These are phyloP conservation scores for Scenedesmus sp. DNA, from an alignment of 163 green algal species.

Conservation along the genomic window DNA sequence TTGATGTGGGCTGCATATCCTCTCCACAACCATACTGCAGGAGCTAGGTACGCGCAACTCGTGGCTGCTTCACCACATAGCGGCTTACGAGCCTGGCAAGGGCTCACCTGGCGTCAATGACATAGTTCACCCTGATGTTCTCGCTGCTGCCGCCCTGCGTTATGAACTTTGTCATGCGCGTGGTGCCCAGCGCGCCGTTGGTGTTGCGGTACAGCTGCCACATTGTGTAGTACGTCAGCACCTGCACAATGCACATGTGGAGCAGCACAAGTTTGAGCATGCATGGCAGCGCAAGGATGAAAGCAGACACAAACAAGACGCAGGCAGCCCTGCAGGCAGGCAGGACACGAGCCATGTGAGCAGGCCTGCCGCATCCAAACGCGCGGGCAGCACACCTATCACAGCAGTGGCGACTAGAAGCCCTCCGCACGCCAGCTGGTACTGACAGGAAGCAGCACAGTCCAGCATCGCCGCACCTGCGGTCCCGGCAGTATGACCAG, in stretches of 20 bases:
- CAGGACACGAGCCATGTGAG: background rate
- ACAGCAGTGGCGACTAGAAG: no score
- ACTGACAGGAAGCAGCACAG: background rate
- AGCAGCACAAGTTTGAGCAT: background rate
- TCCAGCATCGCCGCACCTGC: background rate
- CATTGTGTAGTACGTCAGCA: conserved; percentile 61
- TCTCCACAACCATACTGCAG: background rate
- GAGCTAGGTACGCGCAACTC: no score
- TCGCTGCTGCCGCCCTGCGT: conserved; percentile 45
- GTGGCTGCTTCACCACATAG: no score
- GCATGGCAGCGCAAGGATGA: background rate
- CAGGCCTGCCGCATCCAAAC: no score
- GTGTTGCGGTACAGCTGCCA: conserved; percentile 60
- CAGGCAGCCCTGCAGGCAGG: background rate
- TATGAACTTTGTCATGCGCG: conserved; percentile 53
- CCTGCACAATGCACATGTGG: conserved; percentile 26
- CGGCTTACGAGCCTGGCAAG: background rate
- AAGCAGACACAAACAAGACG: background rate
- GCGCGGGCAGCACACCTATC: no score
- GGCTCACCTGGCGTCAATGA: conserved; percentile 10
- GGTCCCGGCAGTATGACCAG: conserved; percentile 56
- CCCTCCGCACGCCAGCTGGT: no score
- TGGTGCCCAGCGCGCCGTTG: conserved; percentile 35
- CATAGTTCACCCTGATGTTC: conserved; percentile 50
- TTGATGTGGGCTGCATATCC: no score